These are phyloP conservation scores for Brassica carinata DNA, from an alignment of 345 rosid genomes.

Conservation along the genomic window DNA sequence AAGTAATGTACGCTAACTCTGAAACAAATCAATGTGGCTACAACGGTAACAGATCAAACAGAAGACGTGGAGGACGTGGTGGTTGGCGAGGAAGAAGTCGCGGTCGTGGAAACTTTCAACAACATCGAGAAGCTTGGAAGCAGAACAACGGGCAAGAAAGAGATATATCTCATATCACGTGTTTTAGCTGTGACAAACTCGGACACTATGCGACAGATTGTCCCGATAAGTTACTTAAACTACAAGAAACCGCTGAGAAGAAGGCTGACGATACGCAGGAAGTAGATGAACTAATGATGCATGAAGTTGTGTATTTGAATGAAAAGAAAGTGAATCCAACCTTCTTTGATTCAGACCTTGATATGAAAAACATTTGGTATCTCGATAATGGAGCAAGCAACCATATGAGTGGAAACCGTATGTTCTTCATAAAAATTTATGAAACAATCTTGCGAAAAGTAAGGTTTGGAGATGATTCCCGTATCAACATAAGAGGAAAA, in stretches of 20 bases:
- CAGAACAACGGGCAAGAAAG: background rate
- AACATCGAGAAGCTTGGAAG: too few species aligned
- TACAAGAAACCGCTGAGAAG: background rate
- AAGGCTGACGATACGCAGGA: background rate
- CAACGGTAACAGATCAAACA: too few species aligned
- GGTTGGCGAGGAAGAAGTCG: too few species aligned
- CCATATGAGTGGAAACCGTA: background rate
- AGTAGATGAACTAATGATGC: background rate
- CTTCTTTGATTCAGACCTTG: background rate
- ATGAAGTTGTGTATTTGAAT: background rate
- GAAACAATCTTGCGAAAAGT: background rate
- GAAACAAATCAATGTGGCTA: too few species aligned
- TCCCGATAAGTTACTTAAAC: too few species aligned
- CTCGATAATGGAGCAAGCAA: background rate
- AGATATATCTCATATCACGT: background rate
- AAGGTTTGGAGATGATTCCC: too few species aligned
- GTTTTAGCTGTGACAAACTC: background rate
- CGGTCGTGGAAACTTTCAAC: too few species aligned
- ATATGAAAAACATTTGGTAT: background rate
- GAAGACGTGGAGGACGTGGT: too few species aligned
- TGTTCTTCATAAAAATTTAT: too few species aligned
- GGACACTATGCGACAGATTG: too few species aligned
- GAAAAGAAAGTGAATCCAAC: background rate
- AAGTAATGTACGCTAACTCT: too few species aligned
- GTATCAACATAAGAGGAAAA: too few species aligned